A percentile compares a stretch with the other conserved stretches of the same genome.
Evolutionary conservation across 208 protist genomes (phyloP).

Genomic region (Leishmania lainsoni): DNA sequence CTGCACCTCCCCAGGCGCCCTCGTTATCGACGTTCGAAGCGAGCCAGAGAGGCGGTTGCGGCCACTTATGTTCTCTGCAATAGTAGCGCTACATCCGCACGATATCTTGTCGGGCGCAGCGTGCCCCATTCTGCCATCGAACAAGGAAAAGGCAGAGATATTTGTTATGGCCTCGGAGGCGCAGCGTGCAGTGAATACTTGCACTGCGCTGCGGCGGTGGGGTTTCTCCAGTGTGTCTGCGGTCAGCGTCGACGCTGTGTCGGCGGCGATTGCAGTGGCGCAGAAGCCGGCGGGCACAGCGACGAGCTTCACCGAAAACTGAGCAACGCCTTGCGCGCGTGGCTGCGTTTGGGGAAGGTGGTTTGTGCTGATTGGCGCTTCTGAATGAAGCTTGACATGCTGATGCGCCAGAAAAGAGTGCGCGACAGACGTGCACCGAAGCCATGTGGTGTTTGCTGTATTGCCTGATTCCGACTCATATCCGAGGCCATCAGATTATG

Average conservation of each 20-base stretch:
- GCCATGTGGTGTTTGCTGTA: not conserved
- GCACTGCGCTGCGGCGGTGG: conserved; percentile 66
- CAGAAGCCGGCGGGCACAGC: not conserved
- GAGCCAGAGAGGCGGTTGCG: conserved; percentile 35
- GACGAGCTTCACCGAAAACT: not conserved
- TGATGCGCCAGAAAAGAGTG: not conserved
- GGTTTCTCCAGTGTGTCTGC: conserved; percentile 61
- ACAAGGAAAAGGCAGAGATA: conserved; percentile 50
- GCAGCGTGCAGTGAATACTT: conserved; percentile 61
- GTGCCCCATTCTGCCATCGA: conserved; percentile 58
- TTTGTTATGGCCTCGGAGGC: conserved; percentile 55
- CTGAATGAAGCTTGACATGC: not conserved
- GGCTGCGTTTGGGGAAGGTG: not conserved
- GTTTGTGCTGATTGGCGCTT: not conserved
- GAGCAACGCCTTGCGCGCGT: not conserved
- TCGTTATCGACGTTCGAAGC: conserved; percentile 77
- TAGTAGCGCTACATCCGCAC: conserved; percentile 69
- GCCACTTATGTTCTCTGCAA: conserved; percentile 25
- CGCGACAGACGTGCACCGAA: not conserved
- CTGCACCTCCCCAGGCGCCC: conserved; percentile 17
- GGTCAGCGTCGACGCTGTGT: conserved; percentile 41
- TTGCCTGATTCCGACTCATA: not conserved
- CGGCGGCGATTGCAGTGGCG: conserved; percentile 17
- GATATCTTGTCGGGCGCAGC: conserved; percentile 82
- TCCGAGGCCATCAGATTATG: not conserved